Conservation (phyloP, 164 flowering plant genomes). For the Aristolochia contorta region DNA sequence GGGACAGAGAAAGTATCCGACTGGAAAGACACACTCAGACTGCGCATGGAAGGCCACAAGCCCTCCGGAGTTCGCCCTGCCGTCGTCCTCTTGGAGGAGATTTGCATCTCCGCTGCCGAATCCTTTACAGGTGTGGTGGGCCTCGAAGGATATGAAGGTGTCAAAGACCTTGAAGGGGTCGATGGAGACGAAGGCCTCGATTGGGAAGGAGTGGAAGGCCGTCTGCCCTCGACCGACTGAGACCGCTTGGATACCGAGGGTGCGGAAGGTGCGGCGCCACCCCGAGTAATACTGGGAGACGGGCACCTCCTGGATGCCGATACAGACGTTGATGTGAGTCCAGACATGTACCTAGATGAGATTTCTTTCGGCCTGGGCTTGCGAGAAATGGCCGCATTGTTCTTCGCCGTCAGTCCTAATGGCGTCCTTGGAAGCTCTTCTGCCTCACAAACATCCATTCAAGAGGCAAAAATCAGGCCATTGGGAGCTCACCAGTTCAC, state of each 20-base stretch:
- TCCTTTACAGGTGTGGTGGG: slow-evolving; percentile 61
- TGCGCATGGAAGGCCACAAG: slow-evolving; percentile 93
- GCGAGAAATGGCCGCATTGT: slow-evolving; percentile 27
- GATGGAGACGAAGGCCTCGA: slow-evolving; percentile 33
- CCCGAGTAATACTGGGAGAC: slow-evolving; percentile 51
- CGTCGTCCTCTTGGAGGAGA: slow-evolving; percentile 29
- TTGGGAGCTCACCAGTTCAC: slow-evolving; percentile 27
- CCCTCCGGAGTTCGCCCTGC: slow-evolving; percentile 43
- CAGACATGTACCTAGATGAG: slow-evolving; percentile 53
- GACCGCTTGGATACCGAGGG: slow-evolving; percentile 47
- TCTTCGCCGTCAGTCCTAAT: slow-evolving; percentile 40
- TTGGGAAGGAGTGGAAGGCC: slow-evolving; percentile 32
- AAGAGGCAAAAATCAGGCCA: slow-evolving; percentile 41
- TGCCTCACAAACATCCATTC: slow-evolving; percentile 74
- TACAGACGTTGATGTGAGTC: slow-evolving; percentile 32
- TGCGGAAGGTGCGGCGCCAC: slow-evolving; percentile 19
- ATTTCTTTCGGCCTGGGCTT: slow-evolving; percentile 34
- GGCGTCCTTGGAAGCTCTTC: slow-evolving; percentile 44
- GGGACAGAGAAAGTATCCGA: slow-evolving; percentile 71
- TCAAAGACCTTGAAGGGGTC: slow-evolving; percentile 46
- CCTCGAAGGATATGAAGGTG: slow-evolving; percentile 53
- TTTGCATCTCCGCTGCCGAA: slow-evolving; percentile 28
- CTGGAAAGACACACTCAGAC: slow-evolving; percentile 81
- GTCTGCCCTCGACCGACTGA: slow-evolving; percentile 68
- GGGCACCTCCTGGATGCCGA: slow-evolving; percentile 46